Evolutionary conservation across 179 eudicot species (phyloP).

Genomic region (Nepenthes alata): DNA sequence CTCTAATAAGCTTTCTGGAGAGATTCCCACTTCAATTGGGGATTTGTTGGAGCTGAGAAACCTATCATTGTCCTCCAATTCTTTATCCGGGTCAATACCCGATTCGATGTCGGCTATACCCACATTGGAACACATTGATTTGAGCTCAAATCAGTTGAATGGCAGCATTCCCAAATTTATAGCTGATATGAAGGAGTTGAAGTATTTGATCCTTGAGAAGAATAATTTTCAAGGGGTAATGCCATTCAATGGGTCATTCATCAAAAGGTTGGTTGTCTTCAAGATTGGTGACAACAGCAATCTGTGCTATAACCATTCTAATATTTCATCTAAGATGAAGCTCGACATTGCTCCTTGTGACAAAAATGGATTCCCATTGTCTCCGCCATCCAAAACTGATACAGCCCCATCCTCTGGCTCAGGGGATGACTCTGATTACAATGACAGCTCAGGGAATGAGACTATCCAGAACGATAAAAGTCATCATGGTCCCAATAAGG

Average conservation of each 20-base stretch:
- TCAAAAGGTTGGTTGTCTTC: constrained; percentile 43
- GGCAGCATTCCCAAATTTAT: constrained; percentile 61
- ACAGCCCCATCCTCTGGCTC: constrained; percentile 7
- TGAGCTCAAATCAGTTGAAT: constrained; percentile 63
- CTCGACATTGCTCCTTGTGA: constrained; percentile 88
- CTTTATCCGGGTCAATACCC: constrained; percentile 56
- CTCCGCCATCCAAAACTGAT: constrained; percentile 42
- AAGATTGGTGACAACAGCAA: constrained; percentile 58
- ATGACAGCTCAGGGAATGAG: constrained; percentile 25
- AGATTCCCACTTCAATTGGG: constrained; percentile 55
- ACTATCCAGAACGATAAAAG: constrained; percentile 12
- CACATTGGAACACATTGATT: constrained; percentile 44
- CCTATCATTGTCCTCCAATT: constrained; percentile 45
- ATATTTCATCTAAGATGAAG: constrained; percentile 42
- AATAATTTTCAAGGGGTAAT: constrained; percentile 71
- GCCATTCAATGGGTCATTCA: constrained; percentile 72
- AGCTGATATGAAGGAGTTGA: constrained; percentile 40
- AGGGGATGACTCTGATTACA: constrained; percentile 13
- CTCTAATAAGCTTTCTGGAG: constrained; percentile 40
- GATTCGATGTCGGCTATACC: constrained; percentile 36
- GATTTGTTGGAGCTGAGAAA: constrained; percentile 41
- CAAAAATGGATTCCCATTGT: constrained; percentile 57
- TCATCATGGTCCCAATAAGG: constrained; percentile 66
- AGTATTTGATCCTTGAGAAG: constrained; percentile 62
- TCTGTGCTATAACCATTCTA: constrained; percentile 63